Evolutionary conservation across 1,284 basidiomycete species (phyloP), one percentile per base, ranked within the genome.

Genomic region (Anthracocystis panici-leucophaei): DNA sequence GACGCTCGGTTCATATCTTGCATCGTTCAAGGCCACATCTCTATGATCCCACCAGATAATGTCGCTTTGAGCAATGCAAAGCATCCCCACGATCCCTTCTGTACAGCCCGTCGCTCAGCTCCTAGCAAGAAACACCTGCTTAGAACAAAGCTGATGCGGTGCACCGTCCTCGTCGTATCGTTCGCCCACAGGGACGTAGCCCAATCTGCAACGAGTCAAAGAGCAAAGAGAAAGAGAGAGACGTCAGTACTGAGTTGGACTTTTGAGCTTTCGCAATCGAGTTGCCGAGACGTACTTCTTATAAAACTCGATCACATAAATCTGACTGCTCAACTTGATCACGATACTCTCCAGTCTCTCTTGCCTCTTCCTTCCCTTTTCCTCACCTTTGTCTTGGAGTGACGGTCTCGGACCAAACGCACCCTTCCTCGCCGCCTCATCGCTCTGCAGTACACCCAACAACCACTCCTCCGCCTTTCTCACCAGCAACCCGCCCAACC

Each of bases 251-350:
- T 31, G 9, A 42, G 21, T 16, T 3, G 16, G 18, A 27, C 5
- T 12, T 2, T 9, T 7, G 11, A 5, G 16, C 23, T 18, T 16
- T 40, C 25, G 6, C 14, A 5, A 23, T 33, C 12, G 29, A 33
- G 0, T 7, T 7, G 20, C 11, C 12, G 18, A 21, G n/a, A 74
- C 72, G 58, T 44, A 75, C 73, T 65, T 75, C 18, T 62, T 53
- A 44, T 76, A 76, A 31, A 76, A 72, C 16, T 52, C 60, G 9
- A 72, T 51, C 31, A 62, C 68, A 33, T 71, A 69, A 35, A 72
- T 60, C 62, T 76, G 74, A 54, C 74, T 76, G 57, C 74, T 76
- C 27, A 76, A 50, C 65, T 72, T 76, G 74, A 76, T 72, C 16
- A 75, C 42, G 44, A 75, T 75, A 29, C 67, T 61, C 14, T 75